Evolutionary conservation across 106 monocot species (phyloP).

Genomic region (Dioscorea alata): DNA sequence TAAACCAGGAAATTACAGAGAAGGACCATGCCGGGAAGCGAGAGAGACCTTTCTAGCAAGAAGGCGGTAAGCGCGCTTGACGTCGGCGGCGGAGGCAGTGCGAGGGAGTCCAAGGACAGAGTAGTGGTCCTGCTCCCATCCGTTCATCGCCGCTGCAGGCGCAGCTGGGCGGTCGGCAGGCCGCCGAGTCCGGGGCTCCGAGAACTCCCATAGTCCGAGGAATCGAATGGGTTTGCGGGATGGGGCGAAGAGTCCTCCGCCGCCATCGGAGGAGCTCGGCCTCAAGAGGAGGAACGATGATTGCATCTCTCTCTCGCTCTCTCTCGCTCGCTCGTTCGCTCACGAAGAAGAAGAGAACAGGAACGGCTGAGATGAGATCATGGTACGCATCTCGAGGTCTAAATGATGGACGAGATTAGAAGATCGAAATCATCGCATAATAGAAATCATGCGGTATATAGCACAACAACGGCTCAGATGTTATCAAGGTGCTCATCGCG

Average conservation of each 20-base stretch:
- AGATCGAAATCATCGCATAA: too few relatives aligned
- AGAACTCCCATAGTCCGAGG: not conserved
- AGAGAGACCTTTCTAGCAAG: constrained; percentile 22
- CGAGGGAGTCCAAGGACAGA: constrained; percentile 23
- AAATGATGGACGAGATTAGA: too few relatives aligned
- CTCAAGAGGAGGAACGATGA: constrained; percentile 9
- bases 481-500: too few relatives aligned
- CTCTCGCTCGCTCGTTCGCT: not conserved
- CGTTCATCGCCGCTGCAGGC: not conserved
- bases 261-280: constrained; percentile 4
- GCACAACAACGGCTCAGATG: too few relatives aligned
- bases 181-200: not conserved
- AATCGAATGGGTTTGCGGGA: not conserved
- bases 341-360: not conserved
- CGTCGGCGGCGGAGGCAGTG: constrained; percentile 20
- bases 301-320: constrained; percentile 6
- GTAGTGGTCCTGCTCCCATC: constrained; percentile 24
- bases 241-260: constrained; percentile 1
- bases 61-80: constrained; percentile 29
- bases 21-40: too few relatives aligned
- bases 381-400: too few relatives aligned
- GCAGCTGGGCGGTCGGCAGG: not conserved
- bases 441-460: too few relatives aligned
- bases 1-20: not conserved
- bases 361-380: too few relatives aligned